Evolutionary conservation across 129 eudicot species (phyloP), one percentile per base, ranked within the genome.

Genomic region (Tanacetum coccineum): DNA sequence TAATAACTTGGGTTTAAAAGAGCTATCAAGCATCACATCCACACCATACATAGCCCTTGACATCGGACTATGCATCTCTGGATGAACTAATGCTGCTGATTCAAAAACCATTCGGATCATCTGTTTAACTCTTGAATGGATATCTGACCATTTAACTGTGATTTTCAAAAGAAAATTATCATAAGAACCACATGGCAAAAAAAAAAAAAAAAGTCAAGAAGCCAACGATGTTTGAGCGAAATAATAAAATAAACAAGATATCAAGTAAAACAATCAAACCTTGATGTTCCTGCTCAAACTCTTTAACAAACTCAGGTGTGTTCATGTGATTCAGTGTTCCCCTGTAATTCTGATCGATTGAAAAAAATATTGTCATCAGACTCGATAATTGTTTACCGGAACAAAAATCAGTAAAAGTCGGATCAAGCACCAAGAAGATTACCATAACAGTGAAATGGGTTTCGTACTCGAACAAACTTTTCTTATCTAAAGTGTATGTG

Each of bases 381-480:
- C 10, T 26, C 40, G 22, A 28, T 59, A 59, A 59, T 12, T 68
- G 44, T 50, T 66, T 62, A 60, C 2, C 30, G 46, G 46, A 1
- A 15, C 6, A 73, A 57, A 30, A 22, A 19, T 13, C 30, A 44
- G 46, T 49, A 45, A 7, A 36, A 36, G 10, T 36, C 42, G 42
- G 10, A 36, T 36, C 42, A 36, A 36, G 42, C 42, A 36, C 42
- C 42, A 36, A 36, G 42, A 36, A 13, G 44, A 59, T 84, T 83
- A 94, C 99, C 97, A 87, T 94, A 20, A 94, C 99, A n/a, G 99
- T 94, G 74, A 94, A 94, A 83, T 94, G 99, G 20, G 97, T 94
- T 79, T 94, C 97, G 28, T 94, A 94, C 72, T 94, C 94, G 25
- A 59, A 87, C 56, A 94, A 79, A 67, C 99, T 94, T 68, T 75